Conservation (phyloP, 1,284 basidiomycete species). For the Ceraceosorus guamensis region DNA sequence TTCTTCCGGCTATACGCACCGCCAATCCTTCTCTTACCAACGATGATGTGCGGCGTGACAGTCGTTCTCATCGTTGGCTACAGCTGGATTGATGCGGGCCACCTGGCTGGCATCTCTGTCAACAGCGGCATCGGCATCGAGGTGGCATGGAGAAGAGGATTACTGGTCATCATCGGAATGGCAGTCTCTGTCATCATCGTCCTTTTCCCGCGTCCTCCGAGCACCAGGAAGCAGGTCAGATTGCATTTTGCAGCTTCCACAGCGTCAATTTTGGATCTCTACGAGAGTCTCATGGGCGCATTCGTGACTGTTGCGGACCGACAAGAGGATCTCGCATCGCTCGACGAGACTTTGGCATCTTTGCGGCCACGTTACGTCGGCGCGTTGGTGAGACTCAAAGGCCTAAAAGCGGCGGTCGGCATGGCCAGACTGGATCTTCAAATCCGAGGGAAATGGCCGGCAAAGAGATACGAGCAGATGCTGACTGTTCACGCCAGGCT, state of each 20-base stretch:
- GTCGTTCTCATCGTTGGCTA: constrained; percentile 56
- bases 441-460: constrained; percentile 56
- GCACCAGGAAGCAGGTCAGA: constrained; percentile 54
- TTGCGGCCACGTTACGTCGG: constrained; percentile 50
- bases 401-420: constrained; percentile 53
- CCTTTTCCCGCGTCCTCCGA: constrained; percentile 56
- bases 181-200: constrained; percentile 53
- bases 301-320: constrained; percentile 20
- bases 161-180: constrained; percentile 54
- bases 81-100: constrained; percentile 60
- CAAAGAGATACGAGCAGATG: constrained; percentile 53
- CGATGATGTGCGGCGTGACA: background rate
- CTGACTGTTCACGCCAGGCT: constrained; percentile 38
- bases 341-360: constrained; percentile 13
- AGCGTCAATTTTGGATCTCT: constrained; percentile 17
- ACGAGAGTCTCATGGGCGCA: constrained; percentile 15
- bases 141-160: constrained; percentile 55
- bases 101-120: constrained; percentile 52
- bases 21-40: constrained; percentile 9
- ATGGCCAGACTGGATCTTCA: constrained; percentile 41
- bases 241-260: constrained; percentile 51
- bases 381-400: constrained; percentile 46
- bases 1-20: constrained; percentile 10
- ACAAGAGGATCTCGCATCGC: constrained; percentile 12
- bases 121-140: constrained; percentile 57